Percentiles rank a stretch among this genome's conserved stretches.
Conservation (phyloP, 169 alveolate genomes). For the Eimeria acervulina region DNA sequence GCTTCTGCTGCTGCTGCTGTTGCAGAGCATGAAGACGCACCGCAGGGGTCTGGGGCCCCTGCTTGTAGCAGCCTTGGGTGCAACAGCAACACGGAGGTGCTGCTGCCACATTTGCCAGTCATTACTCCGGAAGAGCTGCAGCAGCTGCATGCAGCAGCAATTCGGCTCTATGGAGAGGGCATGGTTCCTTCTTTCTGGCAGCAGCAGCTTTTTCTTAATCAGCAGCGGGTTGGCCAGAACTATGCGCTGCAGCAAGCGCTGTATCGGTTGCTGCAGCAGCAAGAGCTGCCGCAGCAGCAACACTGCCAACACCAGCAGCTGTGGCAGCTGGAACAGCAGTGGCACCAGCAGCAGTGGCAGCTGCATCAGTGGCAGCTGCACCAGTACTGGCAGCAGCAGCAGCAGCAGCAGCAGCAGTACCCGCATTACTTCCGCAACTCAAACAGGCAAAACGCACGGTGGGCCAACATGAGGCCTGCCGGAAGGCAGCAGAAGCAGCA, state of each 20-base stretch:
- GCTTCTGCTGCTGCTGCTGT: neutral
- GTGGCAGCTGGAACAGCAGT: neutral
- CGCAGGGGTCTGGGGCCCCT: neutral
- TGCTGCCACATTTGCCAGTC: slow-evolving; percentile 30
- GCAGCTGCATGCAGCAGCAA: slow-evolving; percentile 58
- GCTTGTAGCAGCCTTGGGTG: neutral
- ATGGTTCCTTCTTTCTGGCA: slow-evolving; percentile 30
- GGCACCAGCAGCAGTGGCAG: neutral
- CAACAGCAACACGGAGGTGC: slow-evolving; percentile 25
- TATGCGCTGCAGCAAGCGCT: slow-evolving; percentile 1
- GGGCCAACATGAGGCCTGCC: neutral
- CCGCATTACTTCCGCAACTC: neutral
- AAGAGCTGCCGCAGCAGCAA: neutral
- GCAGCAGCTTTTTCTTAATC: neutral
- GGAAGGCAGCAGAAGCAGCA: slow-evolving; percentile 3
- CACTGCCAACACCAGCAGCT: neutral
- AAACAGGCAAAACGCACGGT: neutral
- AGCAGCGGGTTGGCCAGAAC: slow-evolving; percentile 3
- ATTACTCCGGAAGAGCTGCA: slow-evolving; percentile 59
- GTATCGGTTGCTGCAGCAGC: neutral
- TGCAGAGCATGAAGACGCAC: neutral
- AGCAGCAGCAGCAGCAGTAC: neutral
- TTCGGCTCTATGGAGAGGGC: slow-evolving; percentile 32
- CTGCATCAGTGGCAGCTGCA: neutral
- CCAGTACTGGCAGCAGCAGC: neutral